phyloP scores from a whole-genome alignment of 2,329 filamentous ascomycete species.

The Periconia sp. region DNA sequence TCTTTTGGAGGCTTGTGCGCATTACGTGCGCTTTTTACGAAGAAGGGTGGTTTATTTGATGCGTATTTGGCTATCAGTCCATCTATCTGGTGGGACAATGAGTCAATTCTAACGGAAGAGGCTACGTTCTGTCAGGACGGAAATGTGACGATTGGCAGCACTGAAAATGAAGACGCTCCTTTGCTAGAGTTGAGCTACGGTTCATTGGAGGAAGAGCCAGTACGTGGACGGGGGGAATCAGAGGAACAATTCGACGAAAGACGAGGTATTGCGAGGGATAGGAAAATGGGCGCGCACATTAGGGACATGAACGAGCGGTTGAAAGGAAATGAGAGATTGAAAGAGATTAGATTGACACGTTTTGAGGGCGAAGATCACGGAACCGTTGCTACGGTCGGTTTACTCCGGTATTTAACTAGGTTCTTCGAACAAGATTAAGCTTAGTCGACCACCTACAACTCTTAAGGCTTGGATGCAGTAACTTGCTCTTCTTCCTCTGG shows the following conservation, averaged over 20 bases:
- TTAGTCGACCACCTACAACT: too few relatives aligned
- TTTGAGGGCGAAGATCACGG: conserved; percentile 4
- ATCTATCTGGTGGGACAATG: conserved; percentile 3
- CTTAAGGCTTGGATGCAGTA: too few relatives aligned
- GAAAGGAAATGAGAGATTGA: background rate
- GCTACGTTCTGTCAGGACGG: background rate
- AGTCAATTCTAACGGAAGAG: background rate
- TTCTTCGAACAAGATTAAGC: too few relatives aligned
- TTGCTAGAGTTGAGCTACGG: conserved; percentile 1
- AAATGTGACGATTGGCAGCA: too few relatives aligned
- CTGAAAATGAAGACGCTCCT: background rate
- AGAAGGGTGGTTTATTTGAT: background rate
- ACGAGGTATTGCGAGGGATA: background rate
- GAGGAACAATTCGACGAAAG: background rate
- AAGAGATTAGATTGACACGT: background rate
- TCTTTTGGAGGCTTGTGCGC: conserved; percentile 3
- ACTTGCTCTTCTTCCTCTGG: too few relatives aligned
- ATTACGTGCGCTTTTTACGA: background rate
- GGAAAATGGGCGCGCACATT: background rate
- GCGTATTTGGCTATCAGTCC: conserved; percentile 1
- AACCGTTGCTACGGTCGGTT: conserved; percentile 1
- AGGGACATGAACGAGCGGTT: background rate
- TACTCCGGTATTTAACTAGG: background rate
- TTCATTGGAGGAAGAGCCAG: background rate
- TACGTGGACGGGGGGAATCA: background rate